Evolutionary conservation across 2,329 filamentous ascomycete genomes (phyloP), one percentile per base, ranked within the genome.

Genomic region (Camptophora hylomeconis): DNA sequence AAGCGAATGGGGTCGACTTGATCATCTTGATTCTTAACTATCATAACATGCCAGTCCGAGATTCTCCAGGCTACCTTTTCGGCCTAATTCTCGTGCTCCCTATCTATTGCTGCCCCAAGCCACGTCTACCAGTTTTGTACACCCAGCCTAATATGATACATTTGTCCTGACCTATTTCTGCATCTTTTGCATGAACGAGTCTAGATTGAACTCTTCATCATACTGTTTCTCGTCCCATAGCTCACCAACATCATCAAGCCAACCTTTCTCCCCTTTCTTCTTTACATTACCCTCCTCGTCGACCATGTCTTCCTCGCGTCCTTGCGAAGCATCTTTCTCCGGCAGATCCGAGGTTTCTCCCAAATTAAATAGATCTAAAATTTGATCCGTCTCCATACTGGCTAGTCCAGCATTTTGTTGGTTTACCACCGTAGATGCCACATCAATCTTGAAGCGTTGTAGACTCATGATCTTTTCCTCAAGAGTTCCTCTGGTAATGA

Each of bases 391-490:
- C 54, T 95, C 87, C 89, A 98, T 98, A 9, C 84, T 92, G 30
- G 70, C 78, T 2, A 98, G 61, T 1, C 89, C 89, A 2, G 89
- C 87, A 45, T 98, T 98, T 59, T 98, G 89, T 57, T 98, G 89
- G 53, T 98, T 98, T 41, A 98, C 92, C 5, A 98, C 89, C 0
- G 92, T 98, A 28, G 80, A 92, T 22, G 89, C 92, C 12, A 98
- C 86, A 54, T 98, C 89, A 48, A 98, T 93, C 66, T 98, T 98
- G 75, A 98, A 98, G 28, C 89, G 79, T 72, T 98, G 89, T 32
- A 98, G 75, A 50, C 80, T 92, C 48, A 98, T 63, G 49, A 98
- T 98, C 71, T 98, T 98, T 64, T 98, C 89, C 56, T 98, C 89
- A 26, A 98, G 61, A 2, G 92, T 98, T 38, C 89, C 89, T 42